These are phyloP conservation scores for Vigna unguiculata DNA, from an alignment of 306 rosid species.

Conservation along the genomic window DNA sequence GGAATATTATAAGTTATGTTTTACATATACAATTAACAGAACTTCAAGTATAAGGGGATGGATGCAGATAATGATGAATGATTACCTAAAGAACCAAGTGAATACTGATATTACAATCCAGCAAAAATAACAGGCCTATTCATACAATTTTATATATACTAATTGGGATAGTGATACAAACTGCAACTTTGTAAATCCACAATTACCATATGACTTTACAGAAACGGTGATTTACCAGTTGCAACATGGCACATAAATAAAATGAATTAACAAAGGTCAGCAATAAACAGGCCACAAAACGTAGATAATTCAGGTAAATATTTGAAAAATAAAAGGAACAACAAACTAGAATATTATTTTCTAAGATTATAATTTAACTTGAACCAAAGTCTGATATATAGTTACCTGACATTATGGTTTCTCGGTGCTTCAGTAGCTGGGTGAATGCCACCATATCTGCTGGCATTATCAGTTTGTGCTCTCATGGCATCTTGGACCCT, in stretches of 20 bases:
- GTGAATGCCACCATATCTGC: conserved; percentile 51
- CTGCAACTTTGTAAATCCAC: conserved; percentile 21
- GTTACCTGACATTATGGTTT: conserved; percentile 58
- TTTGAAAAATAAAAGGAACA: conserved; percentile 19
- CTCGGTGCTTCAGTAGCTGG: conserved; percentile 43
- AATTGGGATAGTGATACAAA: conserved; percentile 5
- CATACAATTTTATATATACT: not conserved
- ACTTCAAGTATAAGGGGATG: not conserved
- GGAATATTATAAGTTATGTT: conserved; percentile 36
- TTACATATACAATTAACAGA: conserved; percentile 4
- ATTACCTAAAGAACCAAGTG: not conserved
- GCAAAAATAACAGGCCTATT: conserved; percentile 10
- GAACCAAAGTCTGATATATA: conserved; percentile 1
- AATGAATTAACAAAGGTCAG: conserved; percentile 3
- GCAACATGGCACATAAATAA: conserved; percentile 12
- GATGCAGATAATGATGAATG: conserved; percentile 9
- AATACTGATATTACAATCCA: conserved; percentile 5
- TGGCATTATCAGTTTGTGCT: conserved; percentile 52
- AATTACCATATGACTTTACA: not conserved
- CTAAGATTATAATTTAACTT: conserved; percentile 13
- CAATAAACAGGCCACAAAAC: not conserved
- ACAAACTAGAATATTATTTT: not conserved
- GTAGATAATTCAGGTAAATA: conserved; percentile 5
- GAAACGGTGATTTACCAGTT: conserved; percentile 17
- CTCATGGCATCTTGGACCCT: conserved; percentile 51